These are phyloP conservation scores for Amanita jacksonii DNA, from an alignment of 768 basidiomycete genomes.

Conservation along the genomic window DNA sequence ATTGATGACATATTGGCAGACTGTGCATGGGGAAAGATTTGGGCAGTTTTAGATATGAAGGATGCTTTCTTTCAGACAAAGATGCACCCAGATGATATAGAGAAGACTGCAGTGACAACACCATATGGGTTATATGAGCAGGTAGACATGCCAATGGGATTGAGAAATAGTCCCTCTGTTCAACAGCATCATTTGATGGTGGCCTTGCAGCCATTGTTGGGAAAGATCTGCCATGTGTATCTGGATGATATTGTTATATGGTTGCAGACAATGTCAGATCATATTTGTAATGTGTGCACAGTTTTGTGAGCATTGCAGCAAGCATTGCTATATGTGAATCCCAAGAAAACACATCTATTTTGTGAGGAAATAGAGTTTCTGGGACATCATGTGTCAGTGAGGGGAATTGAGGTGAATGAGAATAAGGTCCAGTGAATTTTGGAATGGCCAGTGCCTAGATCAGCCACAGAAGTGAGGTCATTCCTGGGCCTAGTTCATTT, in stretches of 20 bases:
- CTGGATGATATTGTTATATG: conserved; percentile 28
- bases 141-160: too few relatives aligned
- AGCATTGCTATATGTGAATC: too few relatives aligned
- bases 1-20: conserved; percentile 16
- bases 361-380: conserved; percentile 26
- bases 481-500: conserved; percentile 15
- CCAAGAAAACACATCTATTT: too few relatives aligned
- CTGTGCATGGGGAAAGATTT: conserved; percentile 13
- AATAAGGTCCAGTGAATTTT: too few relatives aligned
- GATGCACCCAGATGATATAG: conserved; percentile 20
- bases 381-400: conserved; percentile 25
- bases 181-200: conserved; percentile 28
- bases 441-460: too few relatives aligned
- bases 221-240: conserved; percentile 7
- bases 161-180: conserved; percentile 20
- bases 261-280: conserved; percentile 27
- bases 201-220: too few relatives aligned
- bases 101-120: conserved; percentile 18
- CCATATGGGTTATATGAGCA: too few relatives aligned
- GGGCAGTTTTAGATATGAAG: conserved; percentile 13
- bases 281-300: conserved; percentile 20
- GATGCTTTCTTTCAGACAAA: too few relatives aligned
- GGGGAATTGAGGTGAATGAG: too few relatives aligned
- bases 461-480: conserved; percentile 6
- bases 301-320: too few relatives aligned